Evolutionary conservation across 2,329 filamentous ascomycete species (phyloP).

Genomic region (Colletotrichum kahawae): DNA sequence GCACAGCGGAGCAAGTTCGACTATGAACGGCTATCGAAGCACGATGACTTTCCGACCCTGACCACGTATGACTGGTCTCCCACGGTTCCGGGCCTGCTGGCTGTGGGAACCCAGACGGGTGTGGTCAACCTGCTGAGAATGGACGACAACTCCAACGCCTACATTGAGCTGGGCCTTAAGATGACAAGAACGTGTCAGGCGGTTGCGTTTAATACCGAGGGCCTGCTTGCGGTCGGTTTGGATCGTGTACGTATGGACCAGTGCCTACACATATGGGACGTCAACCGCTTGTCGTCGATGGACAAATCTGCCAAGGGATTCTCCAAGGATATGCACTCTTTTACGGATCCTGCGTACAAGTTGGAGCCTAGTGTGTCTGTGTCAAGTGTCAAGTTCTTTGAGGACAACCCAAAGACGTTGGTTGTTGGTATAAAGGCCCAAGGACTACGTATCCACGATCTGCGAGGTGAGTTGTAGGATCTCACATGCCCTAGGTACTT

Average conservation of each 20-base stretch:
- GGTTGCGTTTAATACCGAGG: slow-evolving; percentile 76
- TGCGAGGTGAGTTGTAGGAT: slow-evolving; percentile 62
- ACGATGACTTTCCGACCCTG: slow-evolving; percentile 67
- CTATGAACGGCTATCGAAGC: slow-evolving; percentile 59
- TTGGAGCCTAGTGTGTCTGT: slow-evolving; percentile 75
- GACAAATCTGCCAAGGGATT: slow-evolving; percentile 55
- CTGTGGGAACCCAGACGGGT: slow-evolving; percentile 76
- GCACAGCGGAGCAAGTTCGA: slow-evolving; percentile 63
- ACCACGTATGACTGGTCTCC: slow-evolving; percentile 73
- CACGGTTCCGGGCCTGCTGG: slow-evolving; percentile 68
- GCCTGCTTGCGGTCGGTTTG: slow-evolving; percentile 77
- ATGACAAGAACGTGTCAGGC: slow-evolving; percentile 81
- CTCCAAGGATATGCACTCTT: slow-evolving; percentile 49
- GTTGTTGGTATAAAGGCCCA: slow-evolving; percentile 78
- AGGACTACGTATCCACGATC: slow-evolving; percentile 77
- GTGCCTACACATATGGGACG: slow-evolving; percentile 83
- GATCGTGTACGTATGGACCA: slow-evolving; percentile 83
- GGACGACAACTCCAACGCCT: slow-evolving; percentile 71
- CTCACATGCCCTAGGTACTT: slow-evolving; percentile 20
- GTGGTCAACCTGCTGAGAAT: slow-evolving; percentile 77
- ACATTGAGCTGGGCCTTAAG: slow-evolving; percentile 72
- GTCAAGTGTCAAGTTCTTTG: slow-evolving; percentile 82
- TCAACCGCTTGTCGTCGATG: slow-evolving; percentile 64
- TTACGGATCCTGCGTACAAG: slow-evolving; percentile 62
- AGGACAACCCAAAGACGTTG: slow-evolving; percentile 75